Evolutionary conservation across 1,284 basidiomycete species (phyloP).

Genomic region (Inonotus obliquus): DNA sequence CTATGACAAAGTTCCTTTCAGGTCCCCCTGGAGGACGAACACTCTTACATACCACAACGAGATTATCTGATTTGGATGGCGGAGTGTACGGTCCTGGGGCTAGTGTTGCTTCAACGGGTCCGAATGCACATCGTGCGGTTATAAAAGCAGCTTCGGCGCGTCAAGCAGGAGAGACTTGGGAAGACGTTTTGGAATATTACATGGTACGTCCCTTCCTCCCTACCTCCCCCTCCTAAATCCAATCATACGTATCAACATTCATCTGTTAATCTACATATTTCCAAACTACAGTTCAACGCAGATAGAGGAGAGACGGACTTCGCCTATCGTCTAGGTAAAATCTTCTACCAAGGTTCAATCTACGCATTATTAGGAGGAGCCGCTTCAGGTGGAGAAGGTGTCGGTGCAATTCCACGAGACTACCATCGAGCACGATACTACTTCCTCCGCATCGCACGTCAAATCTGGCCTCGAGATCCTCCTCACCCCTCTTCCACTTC

Average conservation of each 20-base stretch:
- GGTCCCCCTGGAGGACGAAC: constrained; percentile 92
- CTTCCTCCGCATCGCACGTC: constrained; percentile 76
- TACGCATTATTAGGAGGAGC: constrained; percentile 72
- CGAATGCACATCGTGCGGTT: constrained; percentile 65
- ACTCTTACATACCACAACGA: constrained; percentile 76
- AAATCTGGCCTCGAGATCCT: constrained; percentile 79
- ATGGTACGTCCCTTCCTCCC: constrained; percentile 42
- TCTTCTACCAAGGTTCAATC: constrained; percentile 92
- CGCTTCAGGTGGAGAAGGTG: constrained; percentile 82
- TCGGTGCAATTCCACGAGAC: constrained; percentile 74
- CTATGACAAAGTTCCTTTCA: constrained; percentile 67
- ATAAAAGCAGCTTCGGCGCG: constrained; percentile 81
- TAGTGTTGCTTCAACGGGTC: constrained; percentile 82
- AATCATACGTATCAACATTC: background rate
- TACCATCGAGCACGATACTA: constrained; percentile 74
- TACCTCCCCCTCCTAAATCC: background rate
- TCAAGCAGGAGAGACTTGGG: constrained; percentile 86
- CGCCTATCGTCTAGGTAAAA: constrained; percentile 83
- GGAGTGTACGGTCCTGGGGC: constrained; percentile 93
- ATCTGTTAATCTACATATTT: background rate
- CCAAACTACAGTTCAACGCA: constrained; percentile 86
- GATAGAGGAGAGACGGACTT: constrained; percentile 84
- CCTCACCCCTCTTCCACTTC: constrained; percentile 33
- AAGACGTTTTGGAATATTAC: constrained; percentile 89
- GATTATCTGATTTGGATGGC: constrained; percentile 86